Conservation (phyloP, 495 filamentous ascomycete species). For the Alectoria sarmentosa region DNA sequence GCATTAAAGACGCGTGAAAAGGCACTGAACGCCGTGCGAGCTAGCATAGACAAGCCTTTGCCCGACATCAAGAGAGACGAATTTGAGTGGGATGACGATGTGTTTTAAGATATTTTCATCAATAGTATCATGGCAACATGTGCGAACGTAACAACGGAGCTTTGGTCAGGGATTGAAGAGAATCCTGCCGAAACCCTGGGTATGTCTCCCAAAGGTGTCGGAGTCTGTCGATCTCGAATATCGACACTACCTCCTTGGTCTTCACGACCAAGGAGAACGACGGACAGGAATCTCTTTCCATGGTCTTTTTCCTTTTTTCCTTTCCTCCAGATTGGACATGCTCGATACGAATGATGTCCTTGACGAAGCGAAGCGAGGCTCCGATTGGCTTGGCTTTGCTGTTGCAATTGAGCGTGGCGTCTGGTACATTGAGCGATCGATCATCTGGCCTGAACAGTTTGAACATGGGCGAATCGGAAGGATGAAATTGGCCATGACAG, state of each 20-base stretch:
- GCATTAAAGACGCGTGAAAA: not conserved
- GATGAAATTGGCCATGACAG: too few relatives aligned
- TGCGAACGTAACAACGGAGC: too few relatives aligned
- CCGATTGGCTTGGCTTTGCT: not conserved
- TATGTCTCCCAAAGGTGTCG: not conserved
- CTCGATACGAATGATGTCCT: not conserved
- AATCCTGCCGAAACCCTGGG: not conserved
- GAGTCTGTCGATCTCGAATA: not conserved
- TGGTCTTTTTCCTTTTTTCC: not conserved
- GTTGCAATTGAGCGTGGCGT: not conserved
- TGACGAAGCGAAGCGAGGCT: not conserved
- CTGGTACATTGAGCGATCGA: not conserved
- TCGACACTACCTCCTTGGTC: not conserved
- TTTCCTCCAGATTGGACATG: not conserved
- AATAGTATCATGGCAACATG: too few relatives aligned
- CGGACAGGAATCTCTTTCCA: not conserved
- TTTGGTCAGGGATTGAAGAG: not conserved
- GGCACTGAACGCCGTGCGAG: slow-evolving; percentile 4
- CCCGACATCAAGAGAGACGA: slow-evolving; percentile 26
- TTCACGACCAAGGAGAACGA: not conserved
- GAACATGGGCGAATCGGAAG: too few relatives aligned
- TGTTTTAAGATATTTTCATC: too few relatives aligned
- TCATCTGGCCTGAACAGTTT: not conserved
- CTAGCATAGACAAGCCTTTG: slow-evolving; percentile 28
- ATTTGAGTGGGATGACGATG: slow-evolving; percentile 43